Base-by-base conservation (phyloP, 1,139 yeast genomes). In the Ashbya aceris region DNA sequence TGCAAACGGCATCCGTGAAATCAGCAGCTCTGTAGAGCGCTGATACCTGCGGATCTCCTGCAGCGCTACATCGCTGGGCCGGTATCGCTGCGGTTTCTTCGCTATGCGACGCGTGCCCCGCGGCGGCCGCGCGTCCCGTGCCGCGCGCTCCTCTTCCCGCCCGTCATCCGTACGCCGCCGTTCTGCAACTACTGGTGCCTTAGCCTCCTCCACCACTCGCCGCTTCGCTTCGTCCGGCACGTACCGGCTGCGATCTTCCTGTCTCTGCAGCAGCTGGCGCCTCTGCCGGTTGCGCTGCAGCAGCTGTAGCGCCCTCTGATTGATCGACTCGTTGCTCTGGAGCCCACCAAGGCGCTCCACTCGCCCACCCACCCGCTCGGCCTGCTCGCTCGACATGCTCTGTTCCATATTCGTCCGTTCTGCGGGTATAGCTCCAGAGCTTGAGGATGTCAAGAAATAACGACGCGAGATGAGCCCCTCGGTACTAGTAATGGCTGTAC, bases 1-100 rank as follows among this genome's bases (percentile, higher is more conserved):
- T 2, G 96, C 93, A 70, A 89, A 89, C n/a, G 97, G 97, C 37
- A 89, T 71, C 56, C 86, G 86, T 36, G 91, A 70, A 30, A 89
- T 70, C 41, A 89, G 68, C 38, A 89, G 66, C 47, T 84, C 94
- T 0, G 95, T 83, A 27, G 80, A 70, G 54, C 78, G 74, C 59
- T 89, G 97, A 54, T 77, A 87, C 54, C 71, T 74, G 45, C 93
- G 68, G 33, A 89, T 85, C 56, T 89, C 96, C 50, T 83, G 69
- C 38, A 85, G 62, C 1, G 95, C 95, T 33, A 68, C 66, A 0
- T 83, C 78, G 8, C 95, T 94, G 0, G 93, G 91, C 44, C 72
- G 72, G 54, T 75, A 80, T 45, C 85, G 66, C 45, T 75, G 70
- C 39, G 33, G 40, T 40, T 30, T 35, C 13, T 29, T 42, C 33